Evolutionary conservation across 495 filamentous ascomycete genomes (phyloP).

Genomic region (Aspergillus homomorphus): DNA sequence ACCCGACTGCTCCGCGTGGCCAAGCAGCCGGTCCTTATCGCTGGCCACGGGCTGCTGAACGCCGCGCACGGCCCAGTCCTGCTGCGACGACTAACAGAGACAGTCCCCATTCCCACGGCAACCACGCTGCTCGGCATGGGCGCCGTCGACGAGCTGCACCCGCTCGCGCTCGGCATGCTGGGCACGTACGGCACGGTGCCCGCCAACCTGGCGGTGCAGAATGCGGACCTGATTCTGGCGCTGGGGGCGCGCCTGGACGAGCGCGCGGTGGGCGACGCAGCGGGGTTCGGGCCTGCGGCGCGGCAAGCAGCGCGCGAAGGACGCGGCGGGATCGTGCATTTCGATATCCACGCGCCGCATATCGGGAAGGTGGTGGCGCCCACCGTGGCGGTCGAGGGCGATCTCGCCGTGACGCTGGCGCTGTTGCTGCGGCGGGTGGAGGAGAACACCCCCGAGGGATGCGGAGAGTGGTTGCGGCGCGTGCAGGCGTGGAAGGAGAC

Average conservation of each 20-base stretch:
- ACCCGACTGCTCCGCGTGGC: conserved; percentile 49
- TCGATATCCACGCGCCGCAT: conserved; percentile 64
- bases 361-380: conserved; percentile 65
- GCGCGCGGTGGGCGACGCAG: conserved; percentile 53
- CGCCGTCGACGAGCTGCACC: conserved; percentile 57
- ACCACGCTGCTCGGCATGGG: conserved; percentile 66
- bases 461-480: conserved; percentile 81
- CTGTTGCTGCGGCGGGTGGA: conserved; percentile 66
- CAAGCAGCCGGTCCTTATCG: conserved; percentile 60
- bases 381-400: conserved; percentile 60
- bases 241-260: conserved; percentile 65
- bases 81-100: conserved; percentile 56
- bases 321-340: conserved; percentile 49
- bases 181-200: conserved; percentile 66
- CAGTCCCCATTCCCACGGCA: conserved; percentile 57
- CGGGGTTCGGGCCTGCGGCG: conserved; percentile 56
- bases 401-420: conserved; percentile 63
- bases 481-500: conserved; percentile 87
- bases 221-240: conserved; percentile 61
- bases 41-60: conserved; percentile 56
- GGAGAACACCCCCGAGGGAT: conserved; percentile 8
- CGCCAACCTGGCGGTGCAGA: conserved; percentile 64
- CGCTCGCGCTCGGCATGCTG: conserved; percentile 60
- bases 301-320: conserved; percentile 31
- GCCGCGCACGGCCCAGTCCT: conserved; percentile 51